Evolutionary conservation across 306 rosid genomes (phyloP).

Genomic region (Quercus rubra): DNA sequence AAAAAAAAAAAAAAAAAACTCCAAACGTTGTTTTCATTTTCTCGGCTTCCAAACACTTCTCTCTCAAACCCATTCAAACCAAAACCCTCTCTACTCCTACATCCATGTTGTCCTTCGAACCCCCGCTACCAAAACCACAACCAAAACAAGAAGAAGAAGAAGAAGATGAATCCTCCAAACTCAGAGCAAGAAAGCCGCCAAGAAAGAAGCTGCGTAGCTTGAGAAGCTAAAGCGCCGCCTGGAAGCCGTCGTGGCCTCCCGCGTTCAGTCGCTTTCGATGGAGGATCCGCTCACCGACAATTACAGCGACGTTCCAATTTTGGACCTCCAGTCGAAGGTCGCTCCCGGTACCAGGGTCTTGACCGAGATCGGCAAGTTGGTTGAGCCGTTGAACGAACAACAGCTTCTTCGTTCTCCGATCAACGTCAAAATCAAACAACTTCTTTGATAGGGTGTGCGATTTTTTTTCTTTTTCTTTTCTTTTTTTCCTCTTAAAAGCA

Average conservation of each 20-base stretch:
- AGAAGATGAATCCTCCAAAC: conserved; percentile 37
- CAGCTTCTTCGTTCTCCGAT: too few species aligned
- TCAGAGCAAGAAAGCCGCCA: conserved; percentile 76
- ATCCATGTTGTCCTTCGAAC: too few species aligned
- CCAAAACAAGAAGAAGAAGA: conserved; percentile 3
- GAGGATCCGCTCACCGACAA: conserved; percentile 59
- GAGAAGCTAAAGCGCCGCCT: conserved; percentile 76
- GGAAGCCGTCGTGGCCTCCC: conserved; percentile 39
- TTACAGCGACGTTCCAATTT: conserved; percentile 66
- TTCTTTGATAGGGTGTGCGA: too few species aligned
- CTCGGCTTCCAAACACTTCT: too few species aligned
- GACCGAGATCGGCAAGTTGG: conserved; percentile 51
- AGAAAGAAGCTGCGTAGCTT: conserved; percentile 79
- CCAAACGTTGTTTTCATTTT: too few species aligned
- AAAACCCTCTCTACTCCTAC: too few species aligned
- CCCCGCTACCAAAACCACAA: not conserved
- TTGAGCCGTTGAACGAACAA: conserved; percentile 13
- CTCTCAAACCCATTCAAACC: too few species aligned
- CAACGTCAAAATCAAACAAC: too few species aligned
- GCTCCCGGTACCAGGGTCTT: conserved; percentile 31
- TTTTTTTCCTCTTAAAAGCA: too few species aligned
- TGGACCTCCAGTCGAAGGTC: conserved; percentile 62
- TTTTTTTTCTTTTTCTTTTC: too few species aligned
- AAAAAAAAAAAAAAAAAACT: too few species aligned
- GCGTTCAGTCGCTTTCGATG: conserved; percentile 36